Base-by-base conservation (phyloP, 2,329 filamentous ascomycete species). In the Neoarthrinium moseri region DNA sequence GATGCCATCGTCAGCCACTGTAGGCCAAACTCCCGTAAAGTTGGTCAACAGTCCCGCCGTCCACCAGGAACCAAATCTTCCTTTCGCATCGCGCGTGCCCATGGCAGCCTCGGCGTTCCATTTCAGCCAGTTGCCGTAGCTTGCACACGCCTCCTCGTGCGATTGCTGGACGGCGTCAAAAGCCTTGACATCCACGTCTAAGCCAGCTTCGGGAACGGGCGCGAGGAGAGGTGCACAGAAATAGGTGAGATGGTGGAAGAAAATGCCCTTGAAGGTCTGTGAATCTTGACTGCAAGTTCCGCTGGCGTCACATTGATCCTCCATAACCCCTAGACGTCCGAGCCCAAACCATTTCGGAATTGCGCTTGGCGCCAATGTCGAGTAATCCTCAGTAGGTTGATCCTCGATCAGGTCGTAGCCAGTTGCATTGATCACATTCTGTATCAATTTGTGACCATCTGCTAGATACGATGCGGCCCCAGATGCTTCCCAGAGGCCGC, bases 221-320 rank as follows among this genome's bases (percentile, higher is more conserved):
- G 77, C 65, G 8, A 71, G 59, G 0, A 95, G 66, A 0, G 82
- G 77, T 4, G 77, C 75, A 64, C 92, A 96, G 63, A 96, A 96
- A 1, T 81, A 70, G 0, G 83, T 78, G 3, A 96, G 72, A 61
- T 96, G 92, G 60, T 95, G 89, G 68, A 96, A 95, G 73, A 91
- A 96, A 46, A 96, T 92, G 22, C 89, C 88, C 65, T 96, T 97
- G 79, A 96, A 96, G 0, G 89, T 91, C 58, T 96, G 91, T 0
- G 78, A 79, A 56, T 97, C 80, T 63, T 96, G 91, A 15, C 82
- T 90, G 64, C 91, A 96, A 33, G 71, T 76, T 3, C 81, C 89
- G 15, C 69, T 70, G 3, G 83, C 80, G 62, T 97, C 92, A 61
- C 92, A 96, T 27, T 77, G 69, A 38, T 97, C 92, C 62, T 96